Evolutionary conservation across 2,329 filamentous ascomycete genomes (phyloP), one percentile per base, ranked within the genome.

Genomic region (Aureobasidium sp.): DNA sequence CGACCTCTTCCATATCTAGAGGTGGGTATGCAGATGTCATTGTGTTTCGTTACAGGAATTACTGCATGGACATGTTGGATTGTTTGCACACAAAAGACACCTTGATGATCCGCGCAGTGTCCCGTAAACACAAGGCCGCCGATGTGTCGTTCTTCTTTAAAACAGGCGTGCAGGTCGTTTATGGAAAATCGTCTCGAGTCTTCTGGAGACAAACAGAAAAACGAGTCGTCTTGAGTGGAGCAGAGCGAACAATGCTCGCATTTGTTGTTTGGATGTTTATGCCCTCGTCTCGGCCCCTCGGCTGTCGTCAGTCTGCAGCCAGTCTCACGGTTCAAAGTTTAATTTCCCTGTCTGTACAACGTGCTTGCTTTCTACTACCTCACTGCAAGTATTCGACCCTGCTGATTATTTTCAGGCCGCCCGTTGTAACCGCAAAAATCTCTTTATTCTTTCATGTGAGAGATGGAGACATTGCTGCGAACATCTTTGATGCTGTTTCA

Each of bases 241-340:
- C 20, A 41, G 29, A 32, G 47, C 23, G 36, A 34, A 8, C 12
- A 39, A 36, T 44, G 52, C n/a, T 53, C 26, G 52, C 32, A 27
- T 42, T 29, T 27, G n/a, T 10, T 56, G 53, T 44, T 44, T 56
- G 15, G 23, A 27, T 53, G 34, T 41, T 55, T 55, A 55, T 55
- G 41, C n/a, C 41, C 27, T 26, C 39, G 29, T 56, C 53, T 42
- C 53, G 37, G 39, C 41, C 20, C 15, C 10, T 46, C 53, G 53
- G 53, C 53, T 56, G 52, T 56, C 52, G 52, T 56, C 52, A 44
- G 23, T 42, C n/a, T 26, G 37, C 51, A 20, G 20, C 23, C 20
- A 15, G 27, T 15, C 50, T 15, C 34, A 37, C 34, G 34, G 12
- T 48, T 20, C 34, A 53, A 56, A 56, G 39, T 56, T 27, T 56